Conservation (phyloP, 2,329 filamentous ascomycete genomes). For the Simplicillium sp. region DNA sequence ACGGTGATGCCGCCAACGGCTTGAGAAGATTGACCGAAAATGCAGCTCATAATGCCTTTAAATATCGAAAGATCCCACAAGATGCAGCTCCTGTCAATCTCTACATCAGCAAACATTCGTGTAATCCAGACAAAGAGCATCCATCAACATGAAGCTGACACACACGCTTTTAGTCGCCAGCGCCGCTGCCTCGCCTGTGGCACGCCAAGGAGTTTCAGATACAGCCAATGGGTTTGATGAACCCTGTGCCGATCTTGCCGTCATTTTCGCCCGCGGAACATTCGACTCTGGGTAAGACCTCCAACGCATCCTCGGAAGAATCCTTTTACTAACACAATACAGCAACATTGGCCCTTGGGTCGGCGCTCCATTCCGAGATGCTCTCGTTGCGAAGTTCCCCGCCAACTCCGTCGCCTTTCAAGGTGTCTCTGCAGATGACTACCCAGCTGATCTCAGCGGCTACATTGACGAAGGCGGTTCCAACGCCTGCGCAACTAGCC, state of each 20-base stretch:
- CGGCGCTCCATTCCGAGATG: constrained; percentile 5
- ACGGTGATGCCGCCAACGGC: too few species aligned
- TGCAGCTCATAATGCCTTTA: too few species aligned
- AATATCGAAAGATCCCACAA: too few species aligned
- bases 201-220: not conserved
- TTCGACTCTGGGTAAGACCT: constrained; percentile 7
- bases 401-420: constrained; percentile 5
- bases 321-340: not conserved
- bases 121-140: too few species aligned
- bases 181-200: constrained; percentile 1
- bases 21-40: too few species aligned
- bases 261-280: constrained; percentile 8
- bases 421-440: constrained; percentile 5
- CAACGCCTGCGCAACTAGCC: constrained; percentile 2
- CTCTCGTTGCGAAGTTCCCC: constrained; percentile 1
- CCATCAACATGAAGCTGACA: too few species aligned
- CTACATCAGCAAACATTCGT: too few species aligned
- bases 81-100: too few species aligned
- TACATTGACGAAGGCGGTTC: constrained; percentile 7
- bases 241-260: constrained; percentile 4
- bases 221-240: constrained; percentile 2
- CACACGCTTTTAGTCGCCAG: not conserved
- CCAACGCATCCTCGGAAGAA: not conserved
- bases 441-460: constrained; percentile 6
- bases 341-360: constrained; percentile 9